These are phyloP conservation scores for Leucocoprinus sp. DNA, from an alignment of 768 basidiomycete genomes.

Conservation along the genomic window DNA sequence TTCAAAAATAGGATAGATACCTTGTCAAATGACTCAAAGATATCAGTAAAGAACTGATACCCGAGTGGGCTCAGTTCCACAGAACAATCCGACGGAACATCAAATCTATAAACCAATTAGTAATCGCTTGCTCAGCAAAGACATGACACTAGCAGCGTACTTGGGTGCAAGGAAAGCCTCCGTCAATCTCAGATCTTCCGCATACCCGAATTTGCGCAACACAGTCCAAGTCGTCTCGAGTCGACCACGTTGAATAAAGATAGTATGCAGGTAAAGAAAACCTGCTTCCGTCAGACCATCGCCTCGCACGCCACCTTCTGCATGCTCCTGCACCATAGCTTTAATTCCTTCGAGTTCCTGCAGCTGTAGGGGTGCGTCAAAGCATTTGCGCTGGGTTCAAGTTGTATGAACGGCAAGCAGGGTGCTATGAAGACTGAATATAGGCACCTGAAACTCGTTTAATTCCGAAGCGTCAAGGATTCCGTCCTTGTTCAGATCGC, in stretches of 20 bases:
- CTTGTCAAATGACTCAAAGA: slow-evolving; percentile 94
- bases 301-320: slow-evolving; percentile 64
- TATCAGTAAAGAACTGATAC: slow-evolving; percentile 94
- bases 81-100: slow-evolving; percentile 88
- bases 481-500: slow-evolving; percentile 92
- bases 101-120: slow-evolving; percentile 50
- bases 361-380: slow-evolving; percentile 83
- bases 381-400: slow-evolving; percentile 74
- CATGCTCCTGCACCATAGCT: slow-evolving; percentile 79
- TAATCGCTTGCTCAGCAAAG: not conserved
- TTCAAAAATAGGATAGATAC: slow-evolving; percentile 24
- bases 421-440: not conserved
- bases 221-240: slow-evolving; percentile 98
- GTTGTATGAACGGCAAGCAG: slow-evolving; percentile 10
- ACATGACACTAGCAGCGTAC: slow-evolving; percentile 44
- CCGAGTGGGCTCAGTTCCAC: slow-evolving; percentile 92
- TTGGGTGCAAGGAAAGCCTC: slow-evolving; percentile 86
- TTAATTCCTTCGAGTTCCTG: slow-evolving; percentile 97
- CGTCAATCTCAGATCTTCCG: slow-evolving; percentile 83
- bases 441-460: slow-evolving; percentile 88
- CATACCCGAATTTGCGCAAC: slow-evolving; percentile 91
- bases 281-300: slow-evolving; percentile 87
- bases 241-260: slow-evolving; percentile 92
- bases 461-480: slow-evolving; percentile 83
- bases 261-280: slow-evolving; percentile 91